These are phyloP conservation scores for Penicillium aurantiogriseum DNA, from an alignment of 2,329 filamentous ascomycete genomes.

Conservation along the genomic window DNA sequence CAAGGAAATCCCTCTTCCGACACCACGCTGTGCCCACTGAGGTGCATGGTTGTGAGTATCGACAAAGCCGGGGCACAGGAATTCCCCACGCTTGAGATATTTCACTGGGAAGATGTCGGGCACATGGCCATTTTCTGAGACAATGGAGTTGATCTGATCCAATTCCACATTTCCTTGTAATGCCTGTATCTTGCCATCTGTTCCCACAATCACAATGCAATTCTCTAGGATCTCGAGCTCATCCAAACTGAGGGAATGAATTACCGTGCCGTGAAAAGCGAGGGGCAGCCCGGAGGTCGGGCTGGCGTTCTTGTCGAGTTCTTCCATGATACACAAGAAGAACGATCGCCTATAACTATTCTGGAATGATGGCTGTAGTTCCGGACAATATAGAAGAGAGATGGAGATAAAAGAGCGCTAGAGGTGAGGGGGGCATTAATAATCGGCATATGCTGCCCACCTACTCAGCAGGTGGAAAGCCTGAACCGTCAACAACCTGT, in stretches of 20 bases:
- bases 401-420: neutral
- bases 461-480: neutral
- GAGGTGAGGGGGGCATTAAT: conserved; percentile 10
- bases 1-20: conserved; percentile 42
- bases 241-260: conserved; percentile 29
- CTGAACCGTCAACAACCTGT: neutral
- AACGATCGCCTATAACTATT: neutral
- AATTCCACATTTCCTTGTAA: conserved; percentile 24
- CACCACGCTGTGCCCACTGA: conserved; percentile 50
- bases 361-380: neutral
- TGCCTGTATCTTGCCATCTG: conserved; percentile 31
- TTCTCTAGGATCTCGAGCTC: conserved; percentile 33
- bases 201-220: conserved; percentile 33
- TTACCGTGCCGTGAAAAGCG: conserved; percentile 37
- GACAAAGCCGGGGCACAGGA: conserved; percentile 44
- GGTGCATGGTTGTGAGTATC: conserved; percentile 70
- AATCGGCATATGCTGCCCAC: neutral
- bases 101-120: conserved; percentile 29
- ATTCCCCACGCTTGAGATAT: conserved; percentile 29
- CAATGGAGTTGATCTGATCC: conserved; percentile 24
- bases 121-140: conserved; percentile 27
- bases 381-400: neutral
- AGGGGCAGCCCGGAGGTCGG: conserved; percentile 25
- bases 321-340: conserved; percentile 3
- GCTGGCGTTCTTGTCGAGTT: conserved; percentile 8